These are phyloP conservation scores for Fragaria vesca DNA, from an alignment of 306 rosid species.

Conservation along the genomic window DNA sequence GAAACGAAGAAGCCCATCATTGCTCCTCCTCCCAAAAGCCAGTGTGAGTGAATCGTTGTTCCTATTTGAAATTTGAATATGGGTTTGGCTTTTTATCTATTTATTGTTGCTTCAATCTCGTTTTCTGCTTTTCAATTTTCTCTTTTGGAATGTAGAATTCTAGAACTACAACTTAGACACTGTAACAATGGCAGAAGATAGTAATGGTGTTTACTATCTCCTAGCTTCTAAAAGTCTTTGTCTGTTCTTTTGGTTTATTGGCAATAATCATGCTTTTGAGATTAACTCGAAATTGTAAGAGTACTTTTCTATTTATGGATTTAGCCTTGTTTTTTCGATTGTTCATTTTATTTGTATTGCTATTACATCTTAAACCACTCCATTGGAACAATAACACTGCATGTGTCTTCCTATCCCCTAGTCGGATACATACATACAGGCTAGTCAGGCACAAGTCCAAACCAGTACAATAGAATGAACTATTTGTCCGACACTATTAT, in stretches of 20 bases:
- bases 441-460: neutral
- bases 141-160: neutral
- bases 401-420: neutral
- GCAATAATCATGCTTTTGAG: neutral
- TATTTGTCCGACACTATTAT: neutral
- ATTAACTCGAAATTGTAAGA: neutral
- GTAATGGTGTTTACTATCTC: neutral
- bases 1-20: slow-evolving; percentile 36
- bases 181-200: neutral
- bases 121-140: neutral
- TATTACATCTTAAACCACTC: neutral
- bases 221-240: neutral
- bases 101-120: neutral
- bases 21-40: slow-evolving; percentile 47
- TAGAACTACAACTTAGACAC: neutral
- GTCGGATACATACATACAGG: neutral
- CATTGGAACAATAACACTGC: neutral
- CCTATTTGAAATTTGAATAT: neutral
- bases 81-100: neutral
- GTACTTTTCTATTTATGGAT: neutral
- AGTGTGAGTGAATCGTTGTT: slow-evolving; percentile 32
- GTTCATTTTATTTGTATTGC: neutral
- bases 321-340: neutral
- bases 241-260: neutral
- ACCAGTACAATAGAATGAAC: neutral